phyloP scores from a whole-genome alignment of 129 eudicot genomes.

The Sambucus nigra region DNA sequence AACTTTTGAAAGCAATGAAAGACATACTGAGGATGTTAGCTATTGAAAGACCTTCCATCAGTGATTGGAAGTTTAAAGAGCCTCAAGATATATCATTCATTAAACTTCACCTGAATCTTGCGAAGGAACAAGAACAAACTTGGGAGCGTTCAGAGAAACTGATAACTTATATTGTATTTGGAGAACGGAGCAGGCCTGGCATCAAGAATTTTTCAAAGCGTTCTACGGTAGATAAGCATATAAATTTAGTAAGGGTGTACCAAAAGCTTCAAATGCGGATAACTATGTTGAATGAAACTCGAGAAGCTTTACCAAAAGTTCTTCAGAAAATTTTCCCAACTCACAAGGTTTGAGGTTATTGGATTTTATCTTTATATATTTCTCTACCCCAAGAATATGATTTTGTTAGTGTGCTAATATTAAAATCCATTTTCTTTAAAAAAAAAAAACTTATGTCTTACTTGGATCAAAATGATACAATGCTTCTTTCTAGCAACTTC shows the following conservation, averaged over 20 bases:
- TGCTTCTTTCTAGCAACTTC: no score
- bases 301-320: slow-evolving; percentile 47
- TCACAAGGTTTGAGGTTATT: slow-evolving; percentile 38
- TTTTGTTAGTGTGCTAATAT: no score
- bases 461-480: no score
- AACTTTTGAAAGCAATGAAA: slow-evolving; percentile 24
- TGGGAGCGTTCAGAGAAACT: slow-evolving; percentile 42
- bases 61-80: slow-evolving; percentile 80
- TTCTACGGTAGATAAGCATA: slow-evolving; percentile 15
- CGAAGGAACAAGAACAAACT: slow-evolving; percentile 32
- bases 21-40: slow-evolving; percentile 41
- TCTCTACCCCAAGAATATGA: no score
- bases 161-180: slow-evolving; percentile 5
- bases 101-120: slow-evolving; percentile 44
- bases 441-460: no score
- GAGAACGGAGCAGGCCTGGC: slow-evolving; percentile 8
- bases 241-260: slow-evolving; percentile 15
- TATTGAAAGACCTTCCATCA: slow-evolving; percentile 33
- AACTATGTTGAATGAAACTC: slow-evolving; percentile 46
- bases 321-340: slow-evolving; percentile 48
- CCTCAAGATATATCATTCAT: slow-evolving; percentile 42
- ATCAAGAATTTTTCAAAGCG: slow-evolving; percentile 19
- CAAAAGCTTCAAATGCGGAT: slow-evolving; percentile 27
- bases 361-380: background rate
- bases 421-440: no score